These are phyloP conservation scores for Schrenkiella parvula DNA, from an alignment of 345 rosid genomes.

Conservation along the genomic window DNA sequence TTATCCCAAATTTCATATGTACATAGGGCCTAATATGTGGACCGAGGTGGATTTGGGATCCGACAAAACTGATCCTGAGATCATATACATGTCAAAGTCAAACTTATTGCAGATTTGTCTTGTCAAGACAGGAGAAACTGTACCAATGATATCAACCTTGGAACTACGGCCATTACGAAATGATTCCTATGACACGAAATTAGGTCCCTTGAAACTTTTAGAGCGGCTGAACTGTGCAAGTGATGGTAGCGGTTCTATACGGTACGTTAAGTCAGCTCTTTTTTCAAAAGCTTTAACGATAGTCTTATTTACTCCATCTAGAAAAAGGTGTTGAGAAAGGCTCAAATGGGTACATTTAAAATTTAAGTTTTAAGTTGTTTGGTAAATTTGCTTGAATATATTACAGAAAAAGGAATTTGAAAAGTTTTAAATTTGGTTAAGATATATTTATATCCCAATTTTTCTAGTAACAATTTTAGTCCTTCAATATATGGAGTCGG, in stretches of 20 bases:
- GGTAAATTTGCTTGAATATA: no score
- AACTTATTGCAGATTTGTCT: conserved; percentile 40
- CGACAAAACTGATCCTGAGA: conserved; percentile 21
- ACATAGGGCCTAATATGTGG: conserved; percentile 43
- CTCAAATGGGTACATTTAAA: no score
- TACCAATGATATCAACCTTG: conserved; percentile 44
- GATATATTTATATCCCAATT: no score
- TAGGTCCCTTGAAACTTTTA: conserved; percentile 19
- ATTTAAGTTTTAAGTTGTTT: no score
- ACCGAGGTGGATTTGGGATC: background rate
- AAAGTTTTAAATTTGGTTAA: no score
- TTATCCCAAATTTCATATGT: conserved; percentile 33
- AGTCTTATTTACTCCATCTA: no score
- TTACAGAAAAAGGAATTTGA: no score
- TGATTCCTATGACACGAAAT: background rate
- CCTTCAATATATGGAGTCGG: no score
- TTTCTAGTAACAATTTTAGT: no score
- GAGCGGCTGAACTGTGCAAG: background rate
- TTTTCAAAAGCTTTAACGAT: background rate
- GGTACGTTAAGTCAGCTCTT: conserved; percentile 20
- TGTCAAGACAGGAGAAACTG: conserved; percentile 35
- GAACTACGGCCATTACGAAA: conserved; percentile 38
- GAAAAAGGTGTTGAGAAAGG: no score
- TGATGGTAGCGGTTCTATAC: conserved; percentile 11
- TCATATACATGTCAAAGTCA: conserved; percentile 31